These are phyloP conservation scores for Aspergillus biplanus DNA, from an alignment of 495 filamentous ascomycete species.

Conservation along the genomic window DNA sequence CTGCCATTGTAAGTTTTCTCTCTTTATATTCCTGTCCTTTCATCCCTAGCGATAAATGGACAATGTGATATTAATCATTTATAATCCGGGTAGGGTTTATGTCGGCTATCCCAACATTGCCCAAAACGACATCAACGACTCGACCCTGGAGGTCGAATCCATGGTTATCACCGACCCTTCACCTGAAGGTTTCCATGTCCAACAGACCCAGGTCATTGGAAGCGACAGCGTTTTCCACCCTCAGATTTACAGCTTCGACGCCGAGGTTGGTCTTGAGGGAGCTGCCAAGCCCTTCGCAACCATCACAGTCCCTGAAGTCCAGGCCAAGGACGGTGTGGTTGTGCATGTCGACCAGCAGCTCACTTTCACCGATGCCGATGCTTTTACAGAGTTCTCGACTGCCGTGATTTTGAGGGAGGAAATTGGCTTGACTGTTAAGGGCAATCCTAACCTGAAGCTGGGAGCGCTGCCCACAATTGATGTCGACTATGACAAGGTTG, in stretches of 20 bases:
- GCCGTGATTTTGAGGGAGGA: constrained; percentile 60
- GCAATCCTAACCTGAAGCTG: constrained; percentile 56
- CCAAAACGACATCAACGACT: constrained; percentile 66
- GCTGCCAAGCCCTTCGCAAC: constrained; percentile 57
- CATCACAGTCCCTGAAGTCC: constrained; percentile 56
- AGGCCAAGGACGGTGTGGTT: constrained; percentile 57
- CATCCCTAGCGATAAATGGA: not conserved
- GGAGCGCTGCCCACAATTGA: constrained; percentile 50
- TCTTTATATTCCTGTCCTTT: not conserved
- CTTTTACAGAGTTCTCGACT: constrained; percentile 60
- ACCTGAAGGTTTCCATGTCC: constrained; percentile 58
- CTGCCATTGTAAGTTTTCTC: constrained; percentile 64
- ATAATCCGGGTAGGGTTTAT: constrained; percentile 56
- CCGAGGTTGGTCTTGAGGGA: constrained; percentile 55
- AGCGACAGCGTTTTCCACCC: constrained; percentile 55
- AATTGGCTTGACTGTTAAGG: constrained; percentile 60
- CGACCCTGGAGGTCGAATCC: constrained; percentile 60
- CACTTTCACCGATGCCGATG: constrained; percentile 52
- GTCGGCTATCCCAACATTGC: constrained; percentile 75
- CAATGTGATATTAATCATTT: not conserved
- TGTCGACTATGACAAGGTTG: constrained; percentile 60
- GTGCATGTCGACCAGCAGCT: constrained; percentile 58
- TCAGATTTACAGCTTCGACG: constrained; percentile 58
- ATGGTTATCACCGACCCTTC: constrained; percentile 64
- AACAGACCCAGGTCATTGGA: constrained; percentile 52